These are phyloP conservation scores for Stephania cephalantha DNA, from an alignment of 164 flowering plant species.

Conservation along the genomic window DNA sequence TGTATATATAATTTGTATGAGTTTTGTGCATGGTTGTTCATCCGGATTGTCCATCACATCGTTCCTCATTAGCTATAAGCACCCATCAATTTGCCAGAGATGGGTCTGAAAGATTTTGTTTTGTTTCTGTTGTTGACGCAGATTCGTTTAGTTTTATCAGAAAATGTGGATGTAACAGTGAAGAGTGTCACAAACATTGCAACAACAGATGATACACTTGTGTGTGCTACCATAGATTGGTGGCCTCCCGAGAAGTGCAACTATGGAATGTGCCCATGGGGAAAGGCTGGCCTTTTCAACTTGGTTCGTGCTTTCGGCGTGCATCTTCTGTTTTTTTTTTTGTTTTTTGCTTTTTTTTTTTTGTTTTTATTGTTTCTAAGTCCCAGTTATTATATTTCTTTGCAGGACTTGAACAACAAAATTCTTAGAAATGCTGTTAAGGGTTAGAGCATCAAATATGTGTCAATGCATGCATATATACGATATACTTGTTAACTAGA, in stretches of 20 bases:
- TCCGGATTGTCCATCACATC: too few species aligned
- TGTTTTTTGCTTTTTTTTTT: background rate
- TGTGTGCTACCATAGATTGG: constrained; percentile 74
- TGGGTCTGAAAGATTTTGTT: constrained; percentile 6
- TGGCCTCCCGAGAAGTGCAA: constrained; percentile 67
- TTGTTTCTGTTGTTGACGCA: background rate
- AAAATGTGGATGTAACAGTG: constrained; percentile 30
- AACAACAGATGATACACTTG: constrained; percentile 47
- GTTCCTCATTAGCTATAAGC: too few species aligned
- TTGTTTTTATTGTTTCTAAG: background rate
- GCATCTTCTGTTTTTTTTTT: background rate
- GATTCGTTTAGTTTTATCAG: constrained; percentile 9
- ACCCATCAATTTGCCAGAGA: background rate
- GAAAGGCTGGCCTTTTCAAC: constrained; percentile 38
- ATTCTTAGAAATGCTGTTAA: constrained; percentile 49
- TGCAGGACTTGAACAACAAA: constrained; percentile 50
- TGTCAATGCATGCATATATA: background rate
- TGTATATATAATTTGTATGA: too few species aligned
- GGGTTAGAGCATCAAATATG: constrained; percentile 26
- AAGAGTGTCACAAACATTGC: constrained; percentile 35
- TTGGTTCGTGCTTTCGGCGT: constrained; percentile 24
- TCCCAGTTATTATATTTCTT: constrained; percentile 7
- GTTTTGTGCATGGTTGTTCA: too few species aligned
- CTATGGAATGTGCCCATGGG: constrained; percentile 67
- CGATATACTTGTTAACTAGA: background rate